These are phyloP conservation scores for Adansonia digitata DNA, from an alignment of 345 rosid genomes.

Conservation along the genomic window DNA sequence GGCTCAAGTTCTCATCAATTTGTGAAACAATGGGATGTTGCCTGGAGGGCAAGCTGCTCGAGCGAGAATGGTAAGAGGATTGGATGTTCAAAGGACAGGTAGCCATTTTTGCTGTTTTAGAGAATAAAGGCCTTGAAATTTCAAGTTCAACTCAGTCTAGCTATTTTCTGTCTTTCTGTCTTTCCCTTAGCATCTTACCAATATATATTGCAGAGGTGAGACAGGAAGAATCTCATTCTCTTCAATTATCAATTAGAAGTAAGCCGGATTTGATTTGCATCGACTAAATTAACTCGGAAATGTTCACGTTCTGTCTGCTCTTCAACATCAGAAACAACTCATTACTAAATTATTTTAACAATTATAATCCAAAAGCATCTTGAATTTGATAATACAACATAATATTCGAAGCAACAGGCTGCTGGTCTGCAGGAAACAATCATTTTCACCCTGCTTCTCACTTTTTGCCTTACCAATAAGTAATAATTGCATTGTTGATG, in stretches of 20 bases:
- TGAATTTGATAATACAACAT: not conserved
- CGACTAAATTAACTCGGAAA: not conserved
- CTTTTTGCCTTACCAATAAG: not conserved
- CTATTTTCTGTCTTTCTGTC: not conserved
- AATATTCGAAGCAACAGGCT: not conserved
- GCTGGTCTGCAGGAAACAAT: not conserved
- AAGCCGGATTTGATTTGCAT: not conserved
- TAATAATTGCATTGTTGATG: not conserved
- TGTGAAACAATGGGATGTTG: slow-evolving; percentile 40
- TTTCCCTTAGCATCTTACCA: not conserved
- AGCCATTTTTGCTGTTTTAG: slow-evolving; percentile 26
- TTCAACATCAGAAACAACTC: not conserved
- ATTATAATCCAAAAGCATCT: not conserved
- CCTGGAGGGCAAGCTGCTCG: slow-evolving; percentile 39
- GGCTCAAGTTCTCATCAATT: slow-evolving; percentile 30
- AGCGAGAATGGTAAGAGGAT: slow-evolving; percentile 33
- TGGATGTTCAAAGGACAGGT: not conserved
- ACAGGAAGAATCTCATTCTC: slow-evolving; percentile 19
- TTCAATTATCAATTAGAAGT: too few relatives aligned
- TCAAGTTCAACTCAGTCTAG: not conserved
- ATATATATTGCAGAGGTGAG: not conserved
- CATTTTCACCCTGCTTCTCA: not conserved
- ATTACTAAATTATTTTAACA: not conserved
- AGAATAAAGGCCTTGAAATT: slow-evolving; percentile 5
- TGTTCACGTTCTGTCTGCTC: slow-evolving; percentile 5